A percentile compares a stretch with the other conserved stretches of the same genome.
Evolutionary conservation across 176 grass and related monocot species (phyloP).

Genomic region (Lolium multiflorum): DNA sequence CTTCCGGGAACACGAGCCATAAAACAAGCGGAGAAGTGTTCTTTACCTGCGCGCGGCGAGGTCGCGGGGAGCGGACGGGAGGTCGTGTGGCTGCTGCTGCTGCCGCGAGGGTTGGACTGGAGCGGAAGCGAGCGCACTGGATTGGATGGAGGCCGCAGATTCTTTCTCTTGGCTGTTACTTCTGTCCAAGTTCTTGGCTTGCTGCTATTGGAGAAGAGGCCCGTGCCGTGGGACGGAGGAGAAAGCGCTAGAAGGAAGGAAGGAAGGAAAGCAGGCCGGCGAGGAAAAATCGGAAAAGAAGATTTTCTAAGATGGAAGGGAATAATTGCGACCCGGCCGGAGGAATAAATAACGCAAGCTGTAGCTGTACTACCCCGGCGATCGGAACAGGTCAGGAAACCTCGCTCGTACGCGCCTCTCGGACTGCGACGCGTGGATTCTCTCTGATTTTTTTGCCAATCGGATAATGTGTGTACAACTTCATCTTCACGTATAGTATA

Average conservation of each 20-base stretch:
- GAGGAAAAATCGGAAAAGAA: neutral
- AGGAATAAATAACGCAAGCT: constrained; percentile 2
- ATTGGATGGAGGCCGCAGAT: constrained; percentile 35
- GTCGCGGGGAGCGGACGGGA: neutral
- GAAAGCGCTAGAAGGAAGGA: constrained; percentile 39
- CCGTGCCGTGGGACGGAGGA: constrained; percentile 3
- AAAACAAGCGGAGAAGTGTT: neutral
- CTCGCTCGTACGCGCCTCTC: neutral
- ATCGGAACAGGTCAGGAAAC: neutral
- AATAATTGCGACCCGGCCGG: neutral
- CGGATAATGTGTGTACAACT: no score
- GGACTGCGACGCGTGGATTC: neutral
- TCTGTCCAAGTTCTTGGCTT: constrained; percentile 7
- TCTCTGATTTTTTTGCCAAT: no score
- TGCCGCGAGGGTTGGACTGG: constrained; percentile 17
- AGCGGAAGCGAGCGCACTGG: constrained; percentile 48
- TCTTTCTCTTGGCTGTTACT: neutral
- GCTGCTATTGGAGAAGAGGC: constrained; percentile 2
- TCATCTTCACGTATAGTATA: no score
- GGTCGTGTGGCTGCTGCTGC: no score
- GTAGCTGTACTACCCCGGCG: neutral
- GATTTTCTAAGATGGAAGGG: neutral
- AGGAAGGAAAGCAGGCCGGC: neutral
- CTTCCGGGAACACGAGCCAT: neutral
- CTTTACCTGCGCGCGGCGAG: constrained; percentile 39